These are phyloP conservation scores for Phellinidium pouzarii DNA, from an alignment of 1,284 basidiomycete genomes.

Conservation along the genomic window DNA sequence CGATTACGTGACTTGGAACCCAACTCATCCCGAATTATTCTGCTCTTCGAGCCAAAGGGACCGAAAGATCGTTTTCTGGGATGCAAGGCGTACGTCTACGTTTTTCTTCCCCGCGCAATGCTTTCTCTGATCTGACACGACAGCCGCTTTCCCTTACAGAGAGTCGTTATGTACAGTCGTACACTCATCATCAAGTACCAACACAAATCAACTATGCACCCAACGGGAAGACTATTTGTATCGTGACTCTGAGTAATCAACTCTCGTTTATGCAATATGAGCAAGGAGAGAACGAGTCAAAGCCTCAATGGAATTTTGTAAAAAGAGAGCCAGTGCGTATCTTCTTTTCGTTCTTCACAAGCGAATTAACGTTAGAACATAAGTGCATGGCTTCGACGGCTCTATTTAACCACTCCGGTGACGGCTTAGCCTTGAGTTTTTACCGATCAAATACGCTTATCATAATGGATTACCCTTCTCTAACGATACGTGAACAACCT, in stretches of 20 bases:
- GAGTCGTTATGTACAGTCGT: conserved; percentile 56
- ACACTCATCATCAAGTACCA: conserved; percentile 48
- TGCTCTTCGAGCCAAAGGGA: conserved; percentile 72
- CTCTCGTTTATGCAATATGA: conserved; percentile 51
- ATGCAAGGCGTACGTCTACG: conserved; percentile 60
- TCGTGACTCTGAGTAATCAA: conserved; percentile 49
- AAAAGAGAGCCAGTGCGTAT: conserved; percentile 41
- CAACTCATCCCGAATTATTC: conserved; percentile 72
- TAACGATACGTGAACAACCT: conserved; percentile 47
- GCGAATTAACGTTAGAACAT: neutral
- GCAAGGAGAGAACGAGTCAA: conserved; percentile 46
- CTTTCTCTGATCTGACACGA: conserved; percentile 8
- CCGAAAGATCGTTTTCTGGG: conserved; percentile 69
- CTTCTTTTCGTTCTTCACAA: neutral
- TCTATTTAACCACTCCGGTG: conserved; percentile 65
- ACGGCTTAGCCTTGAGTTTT: conserved; percentile 58
- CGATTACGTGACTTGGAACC: conserved; percentile 74
- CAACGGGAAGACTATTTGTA: conserved; percentile 60
- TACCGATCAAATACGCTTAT: conserved; percentile 56
- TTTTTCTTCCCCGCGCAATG: neutral
- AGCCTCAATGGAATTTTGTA: conserved; percentile 51
- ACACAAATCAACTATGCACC: conserved; percentile 63
- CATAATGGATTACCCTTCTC: conserved; percentile 58
- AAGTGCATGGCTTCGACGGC: conserved; percentile 49
- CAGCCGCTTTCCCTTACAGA: conserved; percentile 34